Evolutionary conservation across 2,329 filamentous ascomycete species (phyloP).

Genomic region (Ophiocordyceps robertsii): DNA sequence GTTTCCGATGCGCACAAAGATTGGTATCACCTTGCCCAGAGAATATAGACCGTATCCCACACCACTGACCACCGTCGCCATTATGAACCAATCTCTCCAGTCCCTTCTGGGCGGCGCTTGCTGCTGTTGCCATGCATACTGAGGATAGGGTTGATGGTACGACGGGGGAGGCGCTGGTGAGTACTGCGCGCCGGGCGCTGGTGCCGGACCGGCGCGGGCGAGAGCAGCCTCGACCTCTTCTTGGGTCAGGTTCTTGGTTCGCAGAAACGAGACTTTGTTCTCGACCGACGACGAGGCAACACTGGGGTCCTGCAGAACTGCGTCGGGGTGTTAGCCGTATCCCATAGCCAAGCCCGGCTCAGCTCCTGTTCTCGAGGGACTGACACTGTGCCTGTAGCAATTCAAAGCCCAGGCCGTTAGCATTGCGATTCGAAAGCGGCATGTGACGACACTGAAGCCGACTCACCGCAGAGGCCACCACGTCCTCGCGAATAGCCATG

Average conservation of each 20-base stretch:
- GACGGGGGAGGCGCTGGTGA: conserved; percentile 27
- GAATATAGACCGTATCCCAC: conserved; percentile 81
- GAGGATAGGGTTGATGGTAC: conserved; percentile 34
- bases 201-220: conserved; percentile 50
- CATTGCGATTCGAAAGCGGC: background rate
- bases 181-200: conserved; percentile 24
- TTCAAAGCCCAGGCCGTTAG: background rate
- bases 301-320: conserved; percentile 88
- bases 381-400: conserved; percentile 27
- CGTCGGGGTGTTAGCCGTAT: conserved; percentile 6
- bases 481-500: conserved; percentile 88
- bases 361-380: conserved; percentile 5
- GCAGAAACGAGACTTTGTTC: conserved; percentile 82
- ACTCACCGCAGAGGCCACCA: conserved; percentile 67
- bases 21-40: conserved; percentile 59
- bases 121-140: conserved; percentile 47
- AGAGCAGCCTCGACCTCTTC: conserved; percentile 86
- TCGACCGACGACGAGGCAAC: conserved; percentile 84
- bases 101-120: conserved; percentile 62
- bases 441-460: background rate
- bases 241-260: conserved; percentile 92
- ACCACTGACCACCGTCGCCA: conserved; percentile 88
- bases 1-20: background rate
- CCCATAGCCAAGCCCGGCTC: background rate
- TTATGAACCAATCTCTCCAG: conserved; percentile 99